Evolutionary conservation across 1,139 yeast genomes (phyloP), one percentile per base, ranked within the genome.

Genomic region (Nakaseomyces kungkrabaensis): DNA sequence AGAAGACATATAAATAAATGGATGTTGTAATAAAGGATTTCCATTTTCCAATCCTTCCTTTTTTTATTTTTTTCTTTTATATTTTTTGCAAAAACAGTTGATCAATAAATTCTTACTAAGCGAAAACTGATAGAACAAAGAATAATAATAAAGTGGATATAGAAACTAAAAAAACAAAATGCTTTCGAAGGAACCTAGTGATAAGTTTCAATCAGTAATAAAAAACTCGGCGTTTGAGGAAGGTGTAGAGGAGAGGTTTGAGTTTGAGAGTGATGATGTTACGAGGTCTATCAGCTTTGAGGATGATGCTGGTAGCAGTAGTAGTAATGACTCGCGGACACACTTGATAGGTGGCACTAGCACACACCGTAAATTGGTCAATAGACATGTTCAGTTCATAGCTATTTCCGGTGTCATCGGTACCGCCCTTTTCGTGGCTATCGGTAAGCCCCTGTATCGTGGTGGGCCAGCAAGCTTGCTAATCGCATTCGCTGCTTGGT

Each of bases 351-450:
- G 48, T 22, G 47, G 51, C 26, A 52, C 55, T 24, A 48, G 45
- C 9, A 61, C 65, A 2, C 68, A 71, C 47, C 68, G 84, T 58
- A 68, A 67, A 45, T 65, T 79, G 49, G 71, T 74, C 54, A 76
- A 79, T 48, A 72, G 87, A 61, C 86, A 81, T 62, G 81, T 86
- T 48, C 86, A 86, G 59, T 76, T 86, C 61, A 85, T 86, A 61
- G 89, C 92, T 46, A 79, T 81, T 36, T 92, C 95, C 44, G 95
- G 95, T 46, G 82, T 88, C 44, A 85, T 87, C 58, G 95, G 95
- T 54, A 85, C 94, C 6, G 90, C 89, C 45, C 68, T 81, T 37
- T 75, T 85, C 71, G 85, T 87, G 10, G 84, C 88, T 51, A 77
- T 83, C 53, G 95, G 95, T 31, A 74, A 76, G 49, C 84, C 85